Conservation (phyloP, 2,329 filamentous ascomycete species). For the Tolypocladium pustulatum region DNA sequence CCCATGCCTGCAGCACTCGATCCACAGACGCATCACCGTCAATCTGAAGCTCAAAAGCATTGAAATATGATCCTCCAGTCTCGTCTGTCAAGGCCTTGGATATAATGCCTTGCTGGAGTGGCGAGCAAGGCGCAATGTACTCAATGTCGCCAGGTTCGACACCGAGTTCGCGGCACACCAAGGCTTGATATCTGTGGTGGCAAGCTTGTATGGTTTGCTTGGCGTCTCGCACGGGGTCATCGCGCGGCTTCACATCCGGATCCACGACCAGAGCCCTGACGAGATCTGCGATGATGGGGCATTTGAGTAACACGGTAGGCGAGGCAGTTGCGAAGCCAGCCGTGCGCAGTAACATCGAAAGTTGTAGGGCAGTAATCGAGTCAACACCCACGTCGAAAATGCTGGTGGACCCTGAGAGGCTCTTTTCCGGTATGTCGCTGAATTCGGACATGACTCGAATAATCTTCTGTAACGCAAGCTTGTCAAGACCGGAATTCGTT, state of each 20-base stretch:
- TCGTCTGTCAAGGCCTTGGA: slow-evolving; percentile 51
- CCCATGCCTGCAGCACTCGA: slow-evolving; percentile 48
- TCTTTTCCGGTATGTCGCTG: slow-evolving; percentile 28
- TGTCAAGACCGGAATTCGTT: slow-evolving; percentile 17
- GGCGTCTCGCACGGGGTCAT: slow-evolving; percentile 29
- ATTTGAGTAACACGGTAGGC: slow-evolving; percentile 57
- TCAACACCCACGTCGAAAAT: slow-evolving; percentile 83
- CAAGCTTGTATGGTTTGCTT: slow-evolving; percentile 54
- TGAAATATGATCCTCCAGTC: slow-evolving; percentile 59
- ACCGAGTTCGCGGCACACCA: slow-evolving; percentile 41
- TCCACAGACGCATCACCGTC: slow-evolving; percentile 28
- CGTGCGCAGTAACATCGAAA: slow-evolving; percentile 54
- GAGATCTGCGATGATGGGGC: slow-evolving; percentile 40
- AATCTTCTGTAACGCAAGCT: slow-evolving; percentile 35
- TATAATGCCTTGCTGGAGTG: slow-evolving; percentile 80
- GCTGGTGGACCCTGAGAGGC: slow-evolving; percentile 47
- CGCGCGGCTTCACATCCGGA: not conserved
- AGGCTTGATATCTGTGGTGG: slow-evolving; percentile 46
- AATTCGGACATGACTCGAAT: slow-evolving; percentile 43
- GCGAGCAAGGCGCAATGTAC: slow-evolving; percentile 70
- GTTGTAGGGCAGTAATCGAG: slow-evolving; percentile 70
- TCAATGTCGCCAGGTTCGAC: slow-evolving; percentile 48
- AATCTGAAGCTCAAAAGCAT: slow-evolving; percentile 57
- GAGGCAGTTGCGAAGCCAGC: slow-evolving; percentile 50
- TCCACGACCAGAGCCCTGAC: slow-evolving; percentile 21